Conservation (phyloP, 345 rosid species). For the Clausena lansium region DNA sequence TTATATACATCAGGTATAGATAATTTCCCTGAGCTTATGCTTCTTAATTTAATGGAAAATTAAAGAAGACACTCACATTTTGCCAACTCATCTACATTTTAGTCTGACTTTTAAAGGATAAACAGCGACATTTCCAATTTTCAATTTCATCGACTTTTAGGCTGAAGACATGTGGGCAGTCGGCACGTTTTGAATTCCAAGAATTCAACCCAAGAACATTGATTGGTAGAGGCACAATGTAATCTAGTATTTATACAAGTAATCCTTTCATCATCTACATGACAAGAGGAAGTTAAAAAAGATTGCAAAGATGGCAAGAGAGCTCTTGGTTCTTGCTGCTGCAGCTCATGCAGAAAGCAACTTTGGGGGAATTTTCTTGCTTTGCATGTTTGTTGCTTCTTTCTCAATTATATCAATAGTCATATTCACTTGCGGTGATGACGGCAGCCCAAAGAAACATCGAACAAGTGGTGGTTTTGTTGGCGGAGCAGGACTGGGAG, state of each 20-base stretch:
- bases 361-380: conserved; percentile 8
- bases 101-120: neutral
- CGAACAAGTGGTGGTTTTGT: neutral
- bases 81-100: neutral
- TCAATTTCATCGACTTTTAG: no score
- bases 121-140: neutral
- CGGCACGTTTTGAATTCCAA: neutral
- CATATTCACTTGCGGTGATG: conserved; percentile 20
- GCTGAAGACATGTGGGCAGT: neutral
- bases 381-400: conserved; percentile 15
- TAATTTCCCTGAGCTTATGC: neutral
- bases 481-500: neutral
- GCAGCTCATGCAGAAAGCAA: neutral
- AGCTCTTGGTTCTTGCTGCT: neutral
- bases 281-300: no score
- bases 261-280: no score
- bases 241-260: no score
- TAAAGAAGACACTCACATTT: neutral
- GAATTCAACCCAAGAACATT: no score
- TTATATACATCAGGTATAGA: neutral
- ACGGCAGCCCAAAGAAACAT: neutral
- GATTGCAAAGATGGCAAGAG: conserved; percentile 8
- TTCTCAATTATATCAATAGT: conserved; percentile 21
- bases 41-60: no score
- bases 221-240: no score